A percentile compares a stretch with the other conserved stretches of the same genome.
Evolutionary conservation across 306 rosid genomes (phyloP).

Genomic region (Trifolium repens): DNA sequence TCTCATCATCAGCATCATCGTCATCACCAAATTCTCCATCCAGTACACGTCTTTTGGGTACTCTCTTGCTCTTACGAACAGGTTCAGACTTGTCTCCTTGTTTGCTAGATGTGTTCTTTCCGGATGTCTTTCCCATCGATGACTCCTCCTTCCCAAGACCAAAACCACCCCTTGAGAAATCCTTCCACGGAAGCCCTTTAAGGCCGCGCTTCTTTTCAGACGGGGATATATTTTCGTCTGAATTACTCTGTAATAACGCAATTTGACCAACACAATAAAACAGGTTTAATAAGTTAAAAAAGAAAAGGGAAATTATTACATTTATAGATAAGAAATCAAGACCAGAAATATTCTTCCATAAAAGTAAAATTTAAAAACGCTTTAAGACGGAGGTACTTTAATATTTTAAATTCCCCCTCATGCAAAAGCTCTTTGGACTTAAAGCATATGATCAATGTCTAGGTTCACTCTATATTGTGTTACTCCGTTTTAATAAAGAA

Average conservation of each 20-base stretch:
- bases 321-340: conserved; percentile 43
- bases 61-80: conserved; percentile 84
- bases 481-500: conserved; percentile 18
- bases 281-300: conserved; percentile 33
- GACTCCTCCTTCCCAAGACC: conserved; percentile 70
- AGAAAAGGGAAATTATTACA: conserved; percentile 27
- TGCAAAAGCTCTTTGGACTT: conserved; percentile 25
- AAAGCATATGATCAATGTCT: conserved; percentile 9
- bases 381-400: conserved; percentile 25
- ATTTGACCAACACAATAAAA: conserved; percentile 36
- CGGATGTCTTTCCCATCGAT: conserved; percentile 59
- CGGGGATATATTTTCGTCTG: conserved; percentile 62
- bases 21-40: conserved; percentile 75
- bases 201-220: conserved; percentile 66
- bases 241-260: conserved; percentile 59
- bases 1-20: conserved; percentile 81
- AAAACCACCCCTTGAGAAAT: conserved; percentile 74
- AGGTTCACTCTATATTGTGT: conserved; percentile 14
- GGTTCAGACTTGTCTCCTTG: conserved; percentile 71
- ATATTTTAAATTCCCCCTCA: conserved; percentile 4
- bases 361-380: conserved; percentile 37
- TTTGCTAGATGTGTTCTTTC: conserved; percentile 57
- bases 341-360: conserved; percentile 42
- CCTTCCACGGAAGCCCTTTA: conserved; percentile 95
- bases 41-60: conserved; percentile 74